Evolutionary conservation across 148 eudicot genomes (phyloP), one percentile per base, ranked within the genome.

Genomic region (Oxyria digyna): DNA sequence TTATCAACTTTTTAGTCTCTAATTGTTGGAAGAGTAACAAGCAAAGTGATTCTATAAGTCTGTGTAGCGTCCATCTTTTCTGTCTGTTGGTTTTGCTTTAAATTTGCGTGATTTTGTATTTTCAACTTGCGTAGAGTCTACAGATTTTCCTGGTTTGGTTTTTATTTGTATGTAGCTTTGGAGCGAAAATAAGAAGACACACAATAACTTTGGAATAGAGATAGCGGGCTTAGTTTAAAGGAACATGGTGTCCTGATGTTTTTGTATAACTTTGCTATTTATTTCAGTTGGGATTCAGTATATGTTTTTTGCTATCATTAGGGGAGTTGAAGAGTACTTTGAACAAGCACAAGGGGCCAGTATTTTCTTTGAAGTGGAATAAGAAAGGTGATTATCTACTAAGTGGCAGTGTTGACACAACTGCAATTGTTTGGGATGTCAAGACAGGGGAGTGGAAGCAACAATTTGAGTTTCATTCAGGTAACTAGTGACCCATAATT

Each of bases 381-480:
- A 89, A 74, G 75, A 89, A 79, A 72, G 87, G 89, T 12, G 96
- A 89, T 75, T 86, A 81, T 78, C 78, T 89, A 71, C 86, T 89
- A 14, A 86, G 87, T 57, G 96, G 96, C 52, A 89, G 96, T 75
- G 78, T 79, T 54, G 96, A 86, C 68, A 78, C 63, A 69, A 83
- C 86, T 59, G 91, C 91, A 42, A 83, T 86, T 66, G 91, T 86
- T 41, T 89, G 91, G 91, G 91, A 89, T 77, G 86, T 83, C 73
- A 81, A 84, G 62, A 54, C 87, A 21, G 82, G 71, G 49, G 80
- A 81, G 59, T 77, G 79, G 73, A 83, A 75, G 67, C 87, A 86
- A 54, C 86, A 84, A 52, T 89, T 87, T 54, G 81, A 83, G 43
- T 82, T 89, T 70, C 89, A 89, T 77, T 54, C 80, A 87, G 91